Base-by-base conservation (phyloP, 2,329 filamentous ascomycete species). In the Neophaeococcomyces mojaviensis region DNA sequence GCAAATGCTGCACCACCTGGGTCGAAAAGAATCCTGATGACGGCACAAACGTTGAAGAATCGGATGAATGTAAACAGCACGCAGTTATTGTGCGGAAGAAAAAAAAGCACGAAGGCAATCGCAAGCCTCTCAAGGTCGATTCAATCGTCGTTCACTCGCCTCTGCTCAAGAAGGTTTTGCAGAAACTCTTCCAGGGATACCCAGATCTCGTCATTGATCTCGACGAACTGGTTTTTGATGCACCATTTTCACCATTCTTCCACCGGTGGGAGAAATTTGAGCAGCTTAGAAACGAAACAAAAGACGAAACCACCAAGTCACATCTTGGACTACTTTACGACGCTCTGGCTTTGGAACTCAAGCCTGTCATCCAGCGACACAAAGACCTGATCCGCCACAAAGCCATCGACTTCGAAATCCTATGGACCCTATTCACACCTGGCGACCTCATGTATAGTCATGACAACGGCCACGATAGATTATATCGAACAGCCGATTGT, bases 61-160 rank as follows among this genome's bases (percentile, higher is more conserved):
- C 41, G 18, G 41, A 44, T 30, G 41, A 44, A 15, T 44, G 41
- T 32, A 36, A 36, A 30, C 41, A 44, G 32, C 41, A 44, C 37
- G 41, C 41, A 10, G 36, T 44, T n/a, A 33, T 44, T n/a, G 41
- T 44, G 7, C 41, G 41, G 20, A 44, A 44, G 19, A 77, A 82
- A 57, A 66, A 71, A 46, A 77, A 74, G 61, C 72, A 72, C 54
- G 71, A 70, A 38, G 74, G 82, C 57, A 74, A 77, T 22, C 71
- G 74, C 46, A 81, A 80, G 59, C 76, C 75, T 37, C 71, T 82
- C 26, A 65, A 75, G 44, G 70, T 82, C 19, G 71, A 84, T 55
- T 80, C 76, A 38, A 74, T 86, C 48, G 70, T 82, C 36, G 64
- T 85, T 4, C 81, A 86, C 60, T 81, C 75, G 16, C 77, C 79